Evolutionary conservation across 2,329 filamentous ascomycete species (phyloP), one percentile per base, ranked within the genome.

Genomic region (Fusarium staphyleae): DNA sequence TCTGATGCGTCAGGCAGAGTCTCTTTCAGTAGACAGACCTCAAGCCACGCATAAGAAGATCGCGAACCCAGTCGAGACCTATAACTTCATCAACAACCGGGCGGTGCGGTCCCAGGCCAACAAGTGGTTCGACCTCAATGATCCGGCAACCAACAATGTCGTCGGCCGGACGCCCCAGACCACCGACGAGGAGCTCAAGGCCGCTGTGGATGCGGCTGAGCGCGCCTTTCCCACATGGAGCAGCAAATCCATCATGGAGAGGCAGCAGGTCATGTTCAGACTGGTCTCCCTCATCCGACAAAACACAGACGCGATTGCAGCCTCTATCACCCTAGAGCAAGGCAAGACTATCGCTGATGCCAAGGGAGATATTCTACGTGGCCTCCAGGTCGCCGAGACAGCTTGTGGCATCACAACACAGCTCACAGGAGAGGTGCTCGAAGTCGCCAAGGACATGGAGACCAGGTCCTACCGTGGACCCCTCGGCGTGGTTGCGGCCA

Each of bases 251-350:
- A 77, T 92, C 57, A 80, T 93, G 62, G 78, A 83, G 57, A 81
- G 89, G 53, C 89, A 93, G 79, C 85, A 89, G 75, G 87, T 92
- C 75, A 90, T 93, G 87, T 93, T 93, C 81, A 88, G 87, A 75
- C 91, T 91, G 67, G 88, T 90, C 22, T 80, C 81, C 15, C 77
- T 93, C 69, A 90, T 93, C 71, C 80, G 88, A 41, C 87, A 91
- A 74, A 87, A 93, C 76, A 91, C 88, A 88, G 89, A 93, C 71
- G 81, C 89, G 14, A 76, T 93, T 63, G 90, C 90, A 12, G 37
- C 80, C 6, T 6, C 11, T 6, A 28, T 28, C 24, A 28, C 24
- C 24, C 11, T 28, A 6, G 24, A 28, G 24, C 24, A 28, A 11
- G 24, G 24, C 24, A 28, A 28, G 81, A 90, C 88, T 0, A 84